phyloP scores from a whole-genome alignment of 2,329 filamentous ascomycete genomes.

The Sporothrix protearum region DNA sequence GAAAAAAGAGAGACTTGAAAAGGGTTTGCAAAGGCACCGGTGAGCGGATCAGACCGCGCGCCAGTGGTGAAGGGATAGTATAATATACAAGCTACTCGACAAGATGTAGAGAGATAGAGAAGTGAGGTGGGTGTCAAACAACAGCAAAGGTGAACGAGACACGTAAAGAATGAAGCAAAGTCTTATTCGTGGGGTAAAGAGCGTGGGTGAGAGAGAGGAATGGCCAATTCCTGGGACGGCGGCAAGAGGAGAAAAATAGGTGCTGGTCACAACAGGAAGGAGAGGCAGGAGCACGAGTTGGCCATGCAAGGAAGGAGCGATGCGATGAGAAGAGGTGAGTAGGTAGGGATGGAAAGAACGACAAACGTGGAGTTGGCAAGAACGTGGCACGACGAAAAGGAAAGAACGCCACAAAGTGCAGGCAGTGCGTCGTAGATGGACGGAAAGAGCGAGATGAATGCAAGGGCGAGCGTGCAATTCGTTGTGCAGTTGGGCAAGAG shows the following conservation, averaged over 20 bases:
- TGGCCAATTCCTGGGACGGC: background rate
- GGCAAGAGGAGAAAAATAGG: background rate
- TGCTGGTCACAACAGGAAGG: constrained; percentile 9
- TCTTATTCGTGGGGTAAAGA: background rate
- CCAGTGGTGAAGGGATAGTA: background rate
- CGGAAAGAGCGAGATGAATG: background rate
- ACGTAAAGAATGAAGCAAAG: background rate
- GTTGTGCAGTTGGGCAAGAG: background rate
- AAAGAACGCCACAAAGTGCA: constrained; percentile 12
- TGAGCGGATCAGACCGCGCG: background rate
- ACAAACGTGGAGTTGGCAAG: background rate
- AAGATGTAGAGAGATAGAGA: background rate
- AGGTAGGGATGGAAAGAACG: background rate
- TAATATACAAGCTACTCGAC: constrained; percentile 3
- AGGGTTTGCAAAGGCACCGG: background rate
- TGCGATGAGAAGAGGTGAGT: background rate
- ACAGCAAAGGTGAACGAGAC: background rate
- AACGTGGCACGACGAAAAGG: constrained; percentile 8
- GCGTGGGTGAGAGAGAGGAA: background rate
- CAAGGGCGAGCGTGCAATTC: background rate
- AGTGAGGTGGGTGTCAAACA: background rate
- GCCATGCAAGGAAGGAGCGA: constrained; percentile 15
- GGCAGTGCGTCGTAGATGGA: background rate
- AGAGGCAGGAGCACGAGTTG: constrained; percentile 6
- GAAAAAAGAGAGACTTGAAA: background rate